Percentiles rank a stretch among this genome's conserved stretches.
Evolutionary conservation across 441 rosid genomes (phyloP).

Genomic region (Viola pubescens): DNA sequence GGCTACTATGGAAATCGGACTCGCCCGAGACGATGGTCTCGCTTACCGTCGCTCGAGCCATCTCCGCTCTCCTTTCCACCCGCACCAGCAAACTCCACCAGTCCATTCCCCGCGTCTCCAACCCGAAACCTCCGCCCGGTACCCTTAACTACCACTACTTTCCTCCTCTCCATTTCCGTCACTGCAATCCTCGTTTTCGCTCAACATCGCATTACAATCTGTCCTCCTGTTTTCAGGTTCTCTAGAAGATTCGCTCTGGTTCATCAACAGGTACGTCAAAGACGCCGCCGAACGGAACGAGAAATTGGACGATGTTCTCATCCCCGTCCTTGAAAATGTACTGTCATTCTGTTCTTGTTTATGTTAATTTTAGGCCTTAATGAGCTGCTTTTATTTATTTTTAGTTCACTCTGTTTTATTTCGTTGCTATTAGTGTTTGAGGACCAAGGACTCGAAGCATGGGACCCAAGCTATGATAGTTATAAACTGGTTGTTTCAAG

Average conservation of each 20-base stretch:
- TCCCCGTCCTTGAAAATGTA: constrained; percentile 76
- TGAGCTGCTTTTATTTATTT: background rate
- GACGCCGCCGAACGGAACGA: constrained; percentile 48
- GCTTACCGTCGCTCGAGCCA: constrained; percentile 55
- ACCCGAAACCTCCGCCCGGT: constrained; percentile 42
- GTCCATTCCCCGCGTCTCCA: constrained; percentile 36
- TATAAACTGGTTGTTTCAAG: constrained; percentile 67
- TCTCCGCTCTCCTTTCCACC: constrained; percentile 54
- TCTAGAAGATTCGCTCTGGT: constrained; percentile 65
- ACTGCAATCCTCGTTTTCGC: background rate
- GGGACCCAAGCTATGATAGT: constrained; percentile 49
- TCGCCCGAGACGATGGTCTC: constrained; percentile 51
- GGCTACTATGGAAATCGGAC: constrained; percentile 38
- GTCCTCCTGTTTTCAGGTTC: constrained; percentile 33
- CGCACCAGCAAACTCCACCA: constrained; percentile 67
- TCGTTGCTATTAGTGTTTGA: constrained; percentile 43
- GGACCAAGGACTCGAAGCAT: constrained; percentile 45
- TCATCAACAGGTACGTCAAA: constrained; percentile 45
- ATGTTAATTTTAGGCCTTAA: background rate
- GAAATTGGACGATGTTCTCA: constrained; percentile 48
- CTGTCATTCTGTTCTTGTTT: background rate
- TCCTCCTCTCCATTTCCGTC: background rate
- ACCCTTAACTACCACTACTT: background rate
- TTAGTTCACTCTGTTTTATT: background rate
- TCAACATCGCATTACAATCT: background rate